Base-by-base conservation (phyloP, 108 stramenopile genomes). In the Fragilaria crotonensis region DNA sequence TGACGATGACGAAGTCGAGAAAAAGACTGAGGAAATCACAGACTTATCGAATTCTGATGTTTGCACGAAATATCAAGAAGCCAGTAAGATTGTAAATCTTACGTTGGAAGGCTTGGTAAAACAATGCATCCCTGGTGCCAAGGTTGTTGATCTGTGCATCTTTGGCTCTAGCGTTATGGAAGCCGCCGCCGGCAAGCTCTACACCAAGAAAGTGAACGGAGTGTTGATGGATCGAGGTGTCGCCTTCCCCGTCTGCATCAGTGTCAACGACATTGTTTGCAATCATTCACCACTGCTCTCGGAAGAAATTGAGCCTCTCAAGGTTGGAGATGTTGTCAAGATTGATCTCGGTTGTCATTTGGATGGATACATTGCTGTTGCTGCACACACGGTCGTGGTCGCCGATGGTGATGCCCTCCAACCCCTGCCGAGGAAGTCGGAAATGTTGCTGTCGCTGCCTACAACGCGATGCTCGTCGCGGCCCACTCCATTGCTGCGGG, bases 281-380 rank as follows among this genome's bases (percentile, higher is more conserved):
- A 97, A 99, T 75, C 81, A 83, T 77, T 89, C 90, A 36, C 99
- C 99, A 1, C 80, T 99, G 46, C 72, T 79, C 0, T 83, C 86
- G 23, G 97, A 98, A 72, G 86, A 76, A 60, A 48, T 62, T 58
- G 66, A 71, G 51, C 77, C 81, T 26, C 76, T 99, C 30, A 85
- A 89, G 58, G 93, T 70, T 5, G 97, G 96, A 25, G 99, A 99
- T 78, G 70, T 98, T 52, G 99, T 99, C 26, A 99, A 99, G 82
- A 83, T 99, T 54, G 99, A 99, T 77, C 83, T 98, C 32, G 99
- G 97, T 48, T 96, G 94, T 58, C 97, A 99, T 85, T 86, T 99
- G 41, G 99, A 98, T 70, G 97, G 97, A 29, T 99, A 94, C 83
- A 95, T 98, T 60, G 92, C 96, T 29, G 96, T 97, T 21, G 94